Evolutionary conservation across 768 basidiomycete species (phyloP), one percentile per base, ranked within the genome.

Genomic region (Mycena venus): DNA sequence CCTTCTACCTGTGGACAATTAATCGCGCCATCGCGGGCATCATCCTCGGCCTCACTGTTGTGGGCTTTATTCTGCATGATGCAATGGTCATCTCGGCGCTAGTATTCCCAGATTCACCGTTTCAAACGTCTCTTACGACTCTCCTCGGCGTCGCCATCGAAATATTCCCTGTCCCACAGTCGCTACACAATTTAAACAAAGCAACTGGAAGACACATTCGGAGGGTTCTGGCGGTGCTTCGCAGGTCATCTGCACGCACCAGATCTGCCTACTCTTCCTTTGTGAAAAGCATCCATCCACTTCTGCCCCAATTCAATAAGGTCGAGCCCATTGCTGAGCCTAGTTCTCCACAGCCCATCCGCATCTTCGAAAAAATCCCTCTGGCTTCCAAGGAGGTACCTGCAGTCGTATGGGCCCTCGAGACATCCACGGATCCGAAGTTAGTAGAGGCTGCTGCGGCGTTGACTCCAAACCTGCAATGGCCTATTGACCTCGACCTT

Each of bases 391-490:
- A 27, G 1, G 66, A 40, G 29, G 21, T 32, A 38, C 8, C 66
- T 31, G 66, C 66, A 1, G 17, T 68, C 9, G 17, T 56, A 12
- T 68, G 66, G 66, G 40, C n/a, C n/a, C 29, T 68, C 25, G 66
- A 68, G 29, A 56, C 55, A 8, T 68, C 66, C 17, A 68, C 66
- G 12, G 40, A 68, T 58, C 55, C 55, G 3, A 23, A 31, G 14
- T 2, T 68, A 29, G 56, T 68, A 3, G 53, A 56, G 23, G 31
- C 23, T 15, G 66, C 66, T 6, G 66, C 66, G 0, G 55, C 55
- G 0, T 3, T 68, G n/a, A 23, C 25, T 21, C 51, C 65, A 1
- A n/a, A 42, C 19, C 15, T 67, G 53, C 65, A 67, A 32, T 68
- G 66, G 66, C 66, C 66, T 12, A 17, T 55, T 17, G 19, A 29